Percentiles rank a stretch among this genome's conserved stretches.
Conservation (phyloP, 2,329 filamentous ascomycete species). For the Pseudocercospora macadamiae region DNA sequence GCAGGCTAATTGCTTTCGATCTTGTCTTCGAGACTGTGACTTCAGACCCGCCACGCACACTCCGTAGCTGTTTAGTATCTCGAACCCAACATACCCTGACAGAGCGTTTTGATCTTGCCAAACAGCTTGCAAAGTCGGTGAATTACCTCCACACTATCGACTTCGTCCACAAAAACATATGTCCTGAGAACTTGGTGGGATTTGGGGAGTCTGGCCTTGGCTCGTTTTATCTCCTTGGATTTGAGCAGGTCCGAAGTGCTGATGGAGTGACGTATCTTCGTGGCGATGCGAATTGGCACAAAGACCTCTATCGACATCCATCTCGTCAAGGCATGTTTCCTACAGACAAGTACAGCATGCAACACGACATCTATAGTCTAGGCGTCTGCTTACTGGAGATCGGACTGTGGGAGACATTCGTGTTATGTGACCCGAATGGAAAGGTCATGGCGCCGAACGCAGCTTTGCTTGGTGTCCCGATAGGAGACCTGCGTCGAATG, state of each 20-base stretch:
- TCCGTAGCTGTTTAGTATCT: slow-evolving; percentile 5
- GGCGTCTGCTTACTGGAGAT: slow-evolving; percentile 59
- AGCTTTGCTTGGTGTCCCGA: neutral
- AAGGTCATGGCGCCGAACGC: neutral
- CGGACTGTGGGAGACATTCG: slow-evolving; percentile 51
- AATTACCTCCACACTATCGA: slow-evolving; percentile 44
- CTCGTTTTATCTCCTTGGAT: slow-evolving; percentile 46
- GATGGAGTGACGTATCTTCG: slow-evolving; percentile 37
- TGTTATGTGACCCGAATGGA: slow-evolving; percentile 28
- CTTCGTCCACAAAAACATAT: slow-evolving; percentile 53
- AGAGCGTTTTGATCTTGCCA: slow-evolving; percentile 34
- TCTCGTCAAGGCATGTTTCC: slow-evolving; percentile 47
- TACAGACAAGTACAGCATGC: slow-evolving; percentile 48
- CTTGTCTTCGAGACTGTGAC: neutral
- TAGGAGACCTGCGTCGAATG: neutral
- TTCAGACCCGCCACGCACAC: neutral
- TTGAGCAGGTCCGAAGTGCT: neutral
- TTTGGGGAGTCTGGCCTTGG: slow-evolving; percentile 32
- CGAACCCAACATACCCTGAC: slow-evolving; percentile 31
- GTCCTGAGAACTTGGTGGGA: slow-evolving; percentile 47
- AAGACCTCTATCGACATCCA: slow-evolving; percentile 57
- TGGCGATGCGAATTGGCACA: slow-evolving; percentile 46
- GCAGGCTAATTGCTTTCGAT: neutral
- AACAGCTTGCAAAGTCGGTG: slow-evolving; percentile 40
- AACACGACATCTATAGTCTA: slow-evolving; percentile 61